Evolutionary conservation across 2,329 filamentous ascomycete genomes (phyloP).

Genomic region (Mycosphaerelloides madeirae): DNA sequence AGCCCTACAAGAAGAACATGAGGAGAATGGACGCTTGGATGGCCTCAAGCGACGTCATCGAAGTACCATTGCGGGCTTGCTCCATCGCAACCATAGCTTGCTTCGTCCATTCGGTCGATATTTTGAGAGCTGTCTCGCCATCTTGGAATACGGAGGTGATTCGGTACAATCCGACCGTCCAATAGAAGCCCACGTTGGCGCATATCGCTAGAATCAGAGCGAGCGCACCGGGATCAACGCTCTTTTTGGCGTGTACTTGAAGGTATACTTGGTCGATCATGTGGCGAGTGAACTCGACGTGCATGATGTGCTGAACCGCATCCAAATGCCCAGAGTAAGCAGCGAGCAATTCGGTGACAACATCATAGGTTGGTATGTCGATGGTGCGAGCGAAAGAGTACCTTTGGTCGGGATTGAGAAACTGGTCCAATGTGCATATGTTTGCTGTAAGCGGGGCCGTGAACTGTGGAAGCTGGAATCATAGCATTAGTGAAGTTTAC

Average conservation of each 20-base stretch:
- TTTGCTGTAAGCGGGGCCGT: constrained; percentile 4
- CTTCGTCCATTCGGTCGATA: constrained; percentile 9
- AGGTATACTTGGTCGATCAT: constrained; percentile 17
- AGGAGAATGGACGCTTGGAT: constrained; percentile 28
- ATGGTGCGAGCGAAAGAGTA: constrained; percentile 10
- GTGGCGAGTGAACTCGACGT: constrained; percentile 16
- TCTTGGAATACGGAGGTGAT: constrained; percentile 5
- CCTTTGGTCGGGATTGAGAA: not conserved
- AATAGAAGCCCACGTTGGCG: constrained; percentile 13
- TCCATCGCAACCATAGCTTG: constrained; percentile 15
- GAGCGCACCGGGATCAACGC: constrained; percentile 9
- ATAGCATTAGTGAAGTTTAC: not conserved
- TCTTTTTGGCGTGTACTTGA: constrained; percentile 4
- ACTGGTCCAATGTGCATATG: constrained; percentile 10
- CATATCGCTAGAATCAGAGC: constrained; percentile 13
- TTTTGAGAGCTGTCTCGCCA: constrained; percentile 7
- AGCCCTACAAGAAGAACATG: constrained; percentile 19
- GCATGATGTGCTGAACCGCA: constrained; percentile 24
- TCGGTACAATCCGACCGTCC: constrained; percentile 7
- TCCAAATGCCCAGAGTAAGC: constrained; percentile 21
- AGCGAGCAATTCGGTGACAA: constrained; percentile 16
- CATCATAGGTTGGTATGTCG: constrained; percentile 15
- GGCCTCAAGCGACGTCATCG: constrained; percentile 17
- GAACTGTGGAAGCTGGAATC: constrained; percentile 8
- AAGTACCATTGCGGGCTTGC: constrained; percentile 8